Evolutionary conservation across 257 asterid species (phyloP).

Genomic region (Scutellaria galericulata): DNA sequence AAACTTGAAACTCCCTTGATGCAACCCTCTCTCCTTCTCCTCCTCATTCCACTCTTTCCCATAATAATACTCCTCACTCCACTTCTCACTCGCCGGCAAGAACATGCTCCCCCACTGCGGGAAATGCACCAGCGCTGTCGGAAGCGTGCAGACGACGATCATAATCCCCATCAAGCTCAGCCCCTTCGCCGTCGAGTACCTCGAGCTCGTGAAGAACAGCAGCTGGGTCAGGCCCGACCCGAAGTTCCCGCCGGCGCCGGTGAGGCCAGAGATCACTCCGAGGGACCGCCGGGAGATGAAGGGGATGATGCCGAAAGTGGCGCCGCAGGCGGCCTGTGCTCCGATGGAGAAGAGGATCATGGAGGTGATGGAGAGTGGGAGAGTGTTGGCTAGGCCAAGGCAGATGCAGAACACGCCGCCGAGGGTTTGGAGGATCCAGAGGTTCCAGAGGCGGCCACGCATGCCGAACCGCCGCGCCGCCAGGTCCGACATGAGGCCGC

Average conservation of each 20-base stretch:
- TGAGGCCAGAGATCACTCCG: constrained; percentile 60
- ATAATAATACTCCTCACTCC: constrained; percentile 55
- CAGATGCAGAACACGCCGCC: constrained; percentile 64
- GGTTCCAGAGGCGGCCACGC: constrained; percentile 68
- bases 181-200: constrained; percentile 52
- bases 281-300: constrained; percentile 60
- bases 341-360: constrained; percentile 65
- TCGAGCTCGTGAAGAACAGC: constrained; percentile 52
- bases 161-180: constrained; percentile 55
- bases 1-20: constrained; percentile 54
- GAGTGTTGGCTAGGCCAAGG: constrained; percentile 51
- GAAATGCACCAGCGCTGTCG: constrained; percentile 53
- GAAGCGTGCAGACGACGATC: constrained; percentile 56
- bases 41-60: constrained; percentile 54
- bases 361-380: constrained; percentile 42
- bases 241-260: constrained; percentile 69
- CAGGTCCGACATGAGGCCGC: constrained; percentile 58
- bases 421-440: constrained; percentile 61
- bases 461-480: constrained; percentile 58
- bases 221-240: constrained; percentile 62
- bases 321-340: constrained; percentile 61
- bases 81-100: constrained; percentile 45
- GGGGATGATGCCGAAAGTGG: constrained; percentile 61
- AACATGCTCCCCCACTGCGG: constrained; percentile 83
- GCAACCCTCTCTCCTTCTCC: constrained; percentile 54